Base-by-base conservation (phyloP, 1,284 basidiomycete species). In the Inonotus hispidus region DNA sequence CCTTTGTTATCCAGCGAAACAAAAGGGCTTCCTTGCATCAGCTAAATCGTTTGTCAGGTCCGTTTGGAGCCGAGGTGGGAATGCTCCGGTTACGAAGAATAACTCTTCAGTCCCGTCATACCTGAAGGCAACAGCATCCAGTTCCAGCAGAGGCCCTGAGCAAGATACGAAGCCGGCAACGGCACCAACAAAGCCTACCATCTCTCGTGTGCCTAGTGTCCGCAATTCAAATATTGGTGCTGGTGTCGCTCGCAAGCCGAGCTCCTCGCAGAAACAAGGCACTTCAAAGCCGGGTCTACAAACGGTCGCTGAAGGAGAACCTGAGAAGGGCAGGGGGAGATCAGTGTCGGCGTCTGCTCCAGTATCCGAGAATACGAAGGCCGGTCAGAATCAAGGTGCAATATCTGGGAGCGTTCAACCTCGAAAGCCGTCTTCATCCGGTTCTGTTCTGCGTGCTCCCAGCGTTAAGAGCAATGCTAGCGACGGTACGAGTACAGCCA, bases 11-110 rank as follows among this genome's bases (percentile, higher is more conserved):
- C 54, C 50, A 76, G 75, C 72, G 11, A 77, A 76, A 73, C 69
- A 72, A 3, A 80, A 80, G 65, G 84, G 81, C 6, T 84, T 85
- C 70, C 69, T 85, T 11, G 77, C 81, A 23, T 78, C 80, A 21
- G 58, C 62, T 7, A 85, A 84, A 67, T 77, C 77, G 0, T 71
- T 85, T 8, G 82, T 85, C 7, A 72, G 77, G 66, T 80, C 75
- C 62, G 80, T 86, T 7, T 84, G 81, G 82, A 77, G 78, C 65
- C 72, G 82, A 59, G 76, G 78, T 14, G 67, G 73, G 77, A 78
- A 66, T 64, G 64, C 50, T 45, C 66, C 55, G 63, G 45, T 13
- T 16, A 60, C 8, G 47, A 68, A 68, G 54, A 55, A 25, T 59
- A 41, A 54, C 60, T 25, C 47, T 47, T 54, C 65, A 16, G 46